Base-by-base conservation (phyloP, 1,284 basidiomycete species). In the Melampsora americana region DNA sequence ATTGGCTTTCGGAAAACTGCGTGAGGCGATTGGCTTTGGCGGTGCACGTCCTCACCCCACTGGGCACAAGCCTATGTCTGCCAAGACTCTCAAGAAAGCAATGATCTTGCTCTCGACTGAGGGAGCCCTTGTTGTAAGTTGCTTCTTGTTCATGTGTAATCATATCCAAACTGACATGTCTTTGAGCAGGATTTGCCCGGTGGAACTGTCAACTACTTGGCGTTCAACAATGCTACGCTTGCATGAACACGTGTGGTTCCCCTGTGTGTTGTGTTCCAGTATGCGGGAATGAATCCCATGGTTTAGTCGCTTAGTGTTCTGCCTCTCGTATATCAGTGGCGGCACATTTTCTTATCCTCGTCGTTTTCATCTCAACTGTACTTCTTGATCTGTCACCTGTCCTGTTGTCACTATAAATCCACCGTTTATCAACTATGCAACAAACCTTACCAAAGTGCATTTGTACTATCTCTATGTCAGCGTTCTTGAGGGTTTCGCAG, bases 181-280 rank as follows among this genome's bases (percentile, higher is more conserved):
- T 7, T 18, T 53, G 0, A 28, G n/a, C 62, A 79, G 77, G 84
- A 86, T 60, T 80, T 89, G 14, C 88, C 88, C 1, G 78, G 79
- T 5, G 84, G 87, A 30, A 90, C 90, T 1, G 85, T 87, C 77
- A 93, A 93, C 85, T 80, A 89, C 80, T 85, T 93, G 80, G 87
- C 91, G 74, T 92, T 88, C 86, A 93, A 92, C 86, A 93, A 93
- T 80, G 90, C 88, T n/a, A 92, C 90, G 61, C 66, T 77, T 18
- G 68, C 79, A 39, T 72, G 68, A 64, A 39, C 39, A 42, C 9
- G 5, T 35, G 9, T 35, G 39, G 11, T 42, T 5, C 39, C 39
- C 39, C 35, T 35, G 39, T 9, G 11, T 42, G 11, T 42, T 12
- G 6, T 42, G 39, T 42, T 12, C 12, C 6, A 42, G 39, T 42